These are phyloP conservation scores for Thymus quinquecostatus DNA, from an alignment of 257 asterid genomes.

Conservation along the genomic window DNA sequence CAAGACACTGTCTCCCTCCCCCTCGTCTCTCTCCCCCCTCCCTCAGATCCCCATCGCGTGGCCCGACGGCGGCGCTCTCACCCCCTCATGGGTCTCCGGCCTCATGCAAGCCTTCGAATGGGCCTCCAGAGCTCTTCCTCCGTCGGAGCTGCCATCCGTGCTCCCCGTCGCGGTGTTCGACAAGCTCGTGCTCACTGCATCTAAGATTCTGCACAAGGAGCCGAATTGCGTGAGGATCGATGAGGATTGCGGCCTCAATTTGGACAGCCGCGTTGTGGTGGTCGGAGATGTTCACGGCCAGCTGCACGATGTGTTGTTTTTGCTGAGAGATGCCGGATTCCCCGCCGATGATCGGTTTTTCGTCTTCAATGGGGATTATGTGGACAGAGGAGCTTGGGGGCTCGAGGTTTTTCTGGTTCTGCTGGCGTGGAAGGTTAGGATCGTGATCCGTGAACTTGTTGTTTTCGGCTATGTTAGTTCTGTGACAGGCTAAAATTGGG, in stretches of 20 bases:
- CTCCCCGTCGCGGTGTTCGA: conserved; percentile 82
- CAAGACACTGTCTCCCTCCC: conserved; percentile 42
- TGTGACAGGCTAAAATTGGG: conserved; percentile 10
- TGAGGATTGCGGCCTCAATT: conserved; percentile 45
- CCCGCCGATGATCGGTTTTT: conserved; percentile 78
- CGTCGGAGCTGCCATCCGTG: conserved; percentile 65
- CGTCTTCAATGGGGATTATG: conserved; percentile 97
- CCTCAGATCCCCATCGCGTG: conserved; percentile 86
- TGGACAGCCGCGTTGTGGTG: conserved; percentile 67
- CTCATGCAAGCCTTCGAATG: conserved; percentile 80
- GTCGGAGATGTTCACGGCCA: conserved; percentile 99
- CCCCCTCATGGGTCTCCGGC: conserved; percentile 61
- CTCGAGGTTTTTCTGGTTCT: conserved; percentile 81
- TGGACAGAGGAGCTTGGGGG: conserved; percentile 99
- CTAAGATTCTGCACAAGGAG: conserved; percentile 91
- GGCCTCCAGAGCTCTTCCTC: conserved; percentile 67
- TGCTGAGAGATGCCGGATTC: conserved; percentile 73
- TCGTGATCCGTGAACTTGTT: not conserved
- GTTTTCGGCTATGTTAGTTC: not conserved
- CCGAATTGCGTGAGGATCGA: conserved; percentile 78
- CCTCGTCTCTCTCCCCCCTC: conserved; percentile 31
- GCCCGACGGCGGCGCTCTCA: conserved; percentile 66
- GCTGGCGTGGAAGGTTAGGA: conserved; percentile 93
- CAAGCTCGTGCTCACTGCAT: conserved; percentile 67
- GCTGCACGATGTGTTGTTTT: conserved; percentile 81